Percentiles rank a stretch among this genome's conserved stretches.
These are phyloP conservation scores for Alternaria metachromatica DNA, from an alignment of 2,329 filamentous ascomycete genomes.

Conservation along the genomic window DNA sequence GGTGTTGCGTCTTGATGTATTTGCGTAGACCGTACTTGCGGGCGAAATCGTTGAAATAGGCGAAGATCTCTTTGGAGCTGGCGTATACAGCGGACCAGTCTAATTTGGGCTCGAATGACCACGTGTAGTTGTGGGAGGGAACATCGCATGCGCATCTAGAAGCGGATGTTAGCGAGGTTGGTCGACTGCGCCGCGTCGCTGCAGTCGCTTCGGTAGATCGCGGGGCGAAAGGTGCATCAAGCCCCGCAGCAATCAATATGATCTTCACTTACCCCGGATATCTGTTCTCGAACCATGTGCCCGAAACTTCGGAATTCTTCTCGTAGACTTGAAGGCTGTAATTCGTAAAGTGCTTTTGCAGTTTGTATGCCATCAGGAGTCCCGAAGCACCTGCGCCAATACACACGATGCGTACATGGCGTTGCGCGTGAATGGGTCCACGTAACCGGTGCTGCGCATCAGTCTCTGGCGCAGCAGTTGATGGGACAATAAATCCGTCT, in stretches of 20 bases:
- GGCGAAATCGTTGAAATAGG: slow-evolving; percentile 53
- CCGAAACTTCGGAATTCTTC: slow-evolving; percentile 56
- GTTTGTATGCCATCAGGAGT: slow-evolving; percentile 57
- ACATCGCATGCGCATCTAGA: slow-evolving; percentile 57
- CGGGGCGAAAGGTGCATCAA: slow-evolving; percentile 1
- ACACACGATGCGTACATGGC: slow-evolving; percentile 50
- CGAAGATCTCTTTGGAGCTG: slow-evolving; percentile 51
- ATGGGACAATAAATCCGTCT: slow-evolving; percentile 37
- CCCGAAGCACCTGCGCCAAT: slow-evolving; percentile 59
- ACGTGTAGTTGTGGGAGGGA: slow-evolving; percentile 61
- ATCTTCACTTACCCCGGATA: slow-evolving; percentile 47
- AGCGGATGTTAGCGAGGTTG: slow-evolving; percentile 14
- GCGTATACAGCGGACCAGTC: slow-evolving; percentile 55
- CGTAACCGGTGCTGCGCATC: slow-evolving; percentile 35
- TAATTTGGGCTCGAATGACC: slow-evolving; percentile 56
- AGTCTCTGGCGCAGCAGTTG: slow-evolving; percentile 23
- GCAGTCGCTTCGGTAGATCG: neutral
- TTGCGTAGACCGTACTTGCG: slow-evolving; percentile 49
- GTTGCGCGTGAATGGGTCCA: slow-evolving; percentile 45
- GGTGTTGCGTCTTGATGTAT: slow-evolving; percentile 45
- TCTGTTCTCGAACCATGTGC: slow-evolving; percentile 62
- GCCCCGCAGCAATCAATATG: slow-evolving; percentile 1
- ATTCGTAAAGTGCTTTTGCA: slow-evolving; percentile 54
- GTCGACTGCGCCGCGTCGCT: neutral
- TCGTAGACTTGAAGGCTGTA: slow-evolving; percentile 55